Evolutionary conservation across 2,329 filamentous ascomycete genomes (phyloP), one percentile per base, ranked within the genome.

Genomic region (Lasiodiplodia gonubiensis): DNA sequence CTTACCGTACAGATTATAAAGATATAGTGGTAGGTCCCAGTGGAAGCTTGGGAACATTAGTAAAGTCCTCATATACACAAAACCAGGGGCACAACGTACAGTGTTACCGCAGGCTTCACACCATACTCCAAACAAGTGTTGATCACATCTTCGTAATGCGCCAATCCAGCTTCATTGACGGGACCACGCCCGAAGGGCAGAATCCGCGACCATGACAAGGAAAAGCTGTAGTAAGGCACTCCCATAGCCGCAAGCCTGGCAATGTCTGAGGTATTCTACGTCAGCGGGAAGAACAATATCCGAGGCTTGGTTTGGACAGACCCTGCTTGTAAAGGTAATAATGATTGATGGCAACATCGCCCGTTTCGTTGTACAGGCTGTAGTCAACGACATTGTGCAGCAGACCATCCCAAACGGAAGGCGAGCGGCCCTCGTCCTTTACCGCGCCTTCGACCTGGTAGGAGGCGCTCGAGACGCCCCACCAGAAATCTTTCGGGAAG

Each of bases 261-360:
- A 59, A 77, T 77, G 69, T 85, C 84, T 72, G 33, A 4, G 11
- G 3, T 2, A 1, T n/a, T 21, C 6, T 27, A 33, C 14, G 30
- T 63, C 14, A 63, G 46, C 12, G 14, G 33, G 10, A 16, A 10
- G 11, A 11, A 35, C 5, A 16, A 21, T 2, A 51, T 18, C n/a
- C 7, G 7, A 49, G 1, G 2, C 7, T 16, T 27, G 2, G 27
- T 21, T 25, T 11, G 1, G 25, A 23, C 10, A 25, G 10, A 71
- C 70, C 72, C 72, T 84, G 79, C 64, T 84, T 83, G 72, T 85
- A 85, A 14, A 81, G 74, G 63, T 82, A 84, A 68, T 85, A 85
- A 63, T 84, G 80, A 64, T 84, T 80, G 67, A 83, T 80, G 0
- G 81, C 80, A 23, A 88, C 74, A 70, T 87, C 85, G 2, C 83